Evolutionary conservation across 1,284 basidiomycete species (phyloP).

Genomic region (Malassezia caprae): DNA sequence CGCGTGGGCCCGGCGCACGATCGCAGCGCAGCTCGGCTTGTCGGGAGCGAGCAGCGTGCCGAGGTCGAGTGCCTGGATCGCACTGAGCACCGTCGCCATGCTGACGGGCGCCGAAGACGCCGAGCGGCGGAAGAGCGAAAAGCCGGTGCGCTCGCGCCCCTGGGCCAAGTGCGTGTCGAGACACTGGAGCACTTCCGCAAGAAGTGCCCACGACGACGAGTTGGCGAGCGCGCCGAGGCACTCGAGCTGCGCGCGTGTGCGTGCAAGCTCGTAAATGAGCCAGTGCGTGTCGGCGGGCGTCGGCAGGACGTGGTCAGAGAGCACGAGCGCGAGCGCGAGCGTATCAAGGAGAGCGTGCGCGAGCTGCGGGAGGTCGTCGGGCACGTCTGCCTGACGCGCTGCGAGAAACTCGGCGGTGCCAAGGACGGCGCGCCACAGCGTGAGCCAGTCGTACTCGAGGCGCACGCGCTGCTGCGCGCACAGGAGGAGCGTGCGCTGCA

Average conservation of each 20-base stretch:
- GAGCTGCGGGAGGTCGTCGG: constrained; percentile 19
- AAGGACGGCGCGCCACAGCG: constrained; percentile 31
- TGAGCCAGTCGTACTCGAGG: constrained; percentile 37
- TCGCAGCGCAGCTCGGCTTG: constrained; percentile 5
- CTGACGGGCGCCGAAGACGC: constrained; percentile 17
- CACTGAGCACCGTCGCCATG: constrained; percentile 20
- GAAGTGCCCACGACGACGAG: constrained; percentile 19
- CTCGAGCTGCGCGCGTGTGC: constrained; percentile 21
- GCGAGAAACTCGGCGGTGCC: constrained; percentile 24
- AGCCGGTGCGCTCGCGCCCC: constrained; percentile 14
- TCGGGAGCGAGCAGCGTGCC: constrained; percentile 21
- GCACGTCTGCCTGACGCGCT: constrained; percentile 22
- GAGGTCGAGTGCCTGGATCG: constrained; percentile 29
- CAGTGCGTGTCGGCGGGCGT: constrained; percentile 27
- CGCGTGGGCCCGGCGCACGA: constrained; percentile 1
- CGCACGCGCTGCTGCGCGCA: constrained; percentile 26
- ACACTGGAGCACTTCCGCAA: constrained; percentile 22
- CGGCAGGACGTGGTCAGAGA: constrained; percentile 25
- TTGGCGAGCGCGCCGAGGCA: constrained; percentile 10
- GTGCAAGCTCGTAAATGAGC: constrained; percentile 33
- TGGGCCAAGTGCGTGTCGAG: constrained; percentile 25
- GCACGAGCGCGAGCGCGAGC: constrained; percentile 23
- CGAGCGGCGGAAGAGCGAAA: constrained; percentile 12
- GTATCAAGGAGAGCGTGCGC: constrained; percentile 26
- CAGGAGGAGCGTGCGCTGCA: constrained; percentile 25